These are phyloP conservation scores for Lanmaoa pseudosensibilis DNA, from an alignment of 768 basidiomycete genomes.

Conservation along the genomic window DNA sequence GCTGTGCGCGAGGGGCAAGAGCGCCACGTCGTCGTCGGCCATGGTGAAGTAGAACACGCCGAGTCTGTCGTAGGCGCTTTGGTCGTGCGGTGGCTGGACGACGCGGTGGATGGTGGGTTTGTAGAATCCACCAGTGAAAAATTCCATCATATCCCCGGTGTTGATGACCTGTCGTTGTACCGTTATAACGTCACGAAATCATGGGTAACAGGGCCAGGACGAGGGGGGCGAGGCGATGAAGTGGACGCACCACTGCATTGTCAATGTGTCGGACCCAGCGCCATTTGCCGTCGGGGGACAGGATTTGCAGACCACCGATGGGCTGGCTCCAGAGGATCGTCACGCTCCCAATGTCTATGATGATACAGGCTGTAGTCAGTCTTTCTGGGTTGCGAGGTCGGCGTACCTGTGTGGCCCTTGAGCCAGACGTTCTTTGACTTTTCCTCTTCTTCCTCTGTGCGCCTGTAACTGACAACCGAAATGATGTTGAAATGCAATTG, in stretches of 20 bases:
- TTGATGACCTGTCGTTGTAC: slow-evolving; percentile 50
- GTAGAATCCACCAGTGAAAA: slow-evolving; percentile 59
- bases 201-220: background rate
- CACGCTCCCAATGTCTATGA: slow-evolving; percentile 53
- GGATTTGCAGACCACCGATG: slow-evolving; percentile 55
- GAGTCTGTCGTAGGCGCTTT: slow-evolving; percentile 46
- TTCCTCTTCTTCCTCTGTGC: slow-evolving; percentile 47
- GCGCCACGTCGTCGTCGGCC: slow-evolving; percentile 49
- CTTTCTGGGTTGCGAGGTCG: background rate
- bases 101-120: slow-evolving; percentile 61
- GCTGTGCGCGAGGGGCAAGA: slow-evolving; percentile 46
- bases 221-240: background rate
- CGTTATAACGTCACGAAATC: background rate
- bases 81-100: slow-evolving; percentile 54
- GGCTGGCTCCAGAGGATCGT: slow-evolving; percentile 64
- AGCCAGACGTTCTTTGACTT: slow-evolving; percentile 57
- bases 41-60: slow-evolving; percentile 57
- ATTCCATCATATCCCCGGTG: slow-evolving; percentile 56
- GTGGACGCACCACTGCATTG: slow-evolving; percentile 47
- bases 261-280: slow-evolving; percentile 58
- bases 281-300: slow-evolving; percentile 52
- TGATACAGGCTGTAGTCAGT: slow-evolving; percentile 35
- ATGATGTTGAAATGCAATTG: background rate
- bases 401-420: slow-evolving; percentile 55
- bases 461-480: slow-evolving; percentile 42